These are phyloP conservation scores for Claviceps digitariae DNA, from an alignment of 2,329 filamentous ascomycete genomes.

Conservation along the genomic window DNA sequence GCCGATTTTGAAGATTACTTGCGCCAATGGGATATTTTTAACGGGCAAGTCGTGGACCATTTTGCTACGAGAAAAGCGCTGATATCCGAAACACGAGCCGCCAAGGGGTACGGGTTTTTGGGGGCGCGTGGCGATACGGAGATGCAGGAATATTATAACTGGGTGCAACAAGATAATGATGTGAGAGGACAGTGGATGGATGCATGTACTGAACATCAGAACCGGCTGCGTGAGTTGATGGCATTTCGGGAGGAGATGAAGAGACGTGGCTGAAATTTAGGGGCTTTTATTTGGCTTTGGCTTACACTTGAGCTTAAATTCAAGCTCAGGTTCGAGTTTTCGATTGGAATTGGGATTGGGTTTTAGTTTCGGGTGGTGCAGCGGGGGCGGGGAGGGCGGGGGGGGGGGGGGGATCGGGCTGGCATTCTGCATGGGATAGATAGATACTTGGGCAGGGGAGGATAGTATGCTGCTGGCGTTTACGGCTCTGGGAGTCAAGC, in stretches of 20 bases:
- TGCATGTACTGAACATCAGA: conserved; percentile 46
- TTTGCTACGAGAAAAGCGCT: conserved; percentile 37
- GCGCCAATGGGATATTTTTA: conserved; percentile 33
- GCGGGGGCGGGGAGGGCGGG: too few species aligned
- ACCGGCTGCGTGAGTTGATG: conserved; percentile 44
- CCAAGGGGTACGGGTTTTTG: conserved; percentile 33
- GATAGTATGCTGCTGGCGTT: neutral
- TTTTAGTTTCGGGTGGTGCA: too few species aligned
- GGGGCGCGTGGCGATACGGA: conserved; percentile 28
- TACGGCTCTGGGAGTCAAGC: neutral
- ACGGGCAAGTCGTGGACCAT: conserved; percentile 40
- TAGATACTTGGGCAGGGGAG: neutral
- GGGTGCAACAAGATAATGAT: conserved; percentile 49
- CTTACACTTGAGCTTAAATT: neutral
- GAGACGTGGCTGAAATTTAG: conserved; percentile 1
- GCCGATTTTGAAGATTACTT: conserved; percentile 41
- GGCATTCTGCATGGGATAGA: neutral
- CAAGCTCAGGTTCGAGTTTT: neutral
- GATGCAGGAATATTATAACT: conserved; percentile 43
- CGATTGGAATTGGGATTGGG: neutral
- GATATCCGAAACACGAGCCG: conserved; percentile 23
- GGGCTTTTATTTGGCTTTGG: neutral
- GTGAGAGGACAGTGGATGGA: conserved; percentile 48
- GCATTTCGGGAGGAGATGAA: conserved; percentile 31
- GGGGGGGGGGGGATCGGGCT: neutral